Conservation (phyloP, 148 eudicot genomes). For the Salicornia ramosissima region DNA sequence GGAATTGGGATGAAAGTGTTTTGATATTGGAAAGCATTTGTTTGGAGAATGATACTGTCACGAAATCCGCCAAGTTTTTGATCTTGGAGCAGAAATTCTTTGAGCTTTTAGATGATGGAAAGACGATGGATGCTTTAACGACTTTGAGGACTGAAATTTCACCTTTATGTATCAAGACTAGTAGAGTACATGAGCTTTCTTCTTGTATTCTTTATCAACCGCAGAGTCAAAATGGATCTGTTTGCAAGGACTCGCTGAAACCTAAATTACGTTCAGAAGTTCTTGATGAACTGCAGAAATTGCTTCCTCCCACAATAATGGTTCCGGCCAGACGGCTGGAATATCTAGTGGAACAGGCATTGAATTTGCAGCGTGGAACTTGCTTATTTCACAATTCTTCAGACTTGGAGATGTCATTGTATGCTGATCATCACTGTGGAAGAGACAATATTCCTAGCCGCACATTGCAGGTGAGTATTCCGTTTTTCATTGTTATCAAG, state of each 20-base stretch:
- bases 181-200: conserved; percentile 62
- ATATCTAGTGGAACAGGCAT: conserved; percentile 75
- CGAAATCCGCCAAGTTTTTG: conserved; percentile 54
- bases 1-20: conserved; percentile 75
- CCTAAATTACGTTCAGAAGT: conserved; percentile 44
- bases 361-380: conserved; percentile 54
- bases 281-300: conserved; percentile 54
- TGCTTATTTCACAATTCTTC: conserved; percentile 70
- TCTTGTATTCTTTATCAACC: conserved; percentile 45
- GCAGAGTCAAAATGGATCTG: conserved; percentile 22
- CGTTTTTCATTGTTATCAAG: not conserved
- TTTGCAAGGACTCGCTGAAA: conserved; percentile 25
- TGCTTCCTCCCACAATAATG: conserved; percentile 67
- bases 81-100: conserved; percentile 77
- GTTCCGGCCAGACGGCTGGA: conserved; percentile 67
- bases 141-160: conserved; percentile 70
- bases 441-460: conserved; percentile 68
- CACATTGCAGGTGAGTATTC: conserved; percentile 61
- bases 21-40: conserved; percentile 50
- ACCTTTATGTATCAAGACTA: conserved; percentile 43
- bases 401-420: conserved; percentile 60
- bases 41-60: conserved; percentile 41
- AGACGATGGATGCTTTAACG: conserved; percentile 58
- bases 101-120: conserved; percentile 57
- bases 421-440: conserved; percentile 78